Percentiles rank a stretch among this genome's conserved stretches.
These are phyloP conservation scores for Naematelia encephala DNA, from an alignment of 768 basidiomycete species.

Conservation along the genomic window DNA sequence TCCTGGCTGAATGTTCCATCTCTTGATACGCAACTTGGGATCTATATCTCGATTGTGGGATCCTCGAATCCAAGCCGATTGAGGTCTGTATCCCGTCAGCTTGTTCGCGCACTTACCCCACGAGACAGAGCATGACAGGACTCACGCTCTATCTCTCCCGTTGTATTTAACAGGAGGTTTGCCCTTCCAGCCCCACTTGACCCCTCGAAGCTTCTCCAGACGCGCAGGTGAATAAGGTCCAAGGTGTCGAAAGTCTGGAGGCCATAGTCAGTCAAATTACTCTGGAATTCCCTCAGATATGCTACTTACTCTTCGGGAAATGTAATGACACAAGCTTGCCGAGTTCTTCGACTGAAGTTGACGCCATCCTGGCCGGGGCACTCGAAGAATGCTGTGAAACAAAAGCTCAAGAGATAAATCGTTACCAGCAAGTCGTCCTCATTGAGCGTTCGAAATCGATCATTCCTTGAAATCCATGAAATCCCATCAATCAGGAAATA, in stretches of 20 bases:
- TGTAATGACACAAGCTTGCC: background rate
- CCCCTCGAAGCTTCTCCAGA: background rate
- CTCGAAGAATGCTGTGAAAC: too few relatives aligned
- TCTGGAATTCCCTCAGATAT: background rate
- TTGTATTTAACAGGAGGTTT: background rate
- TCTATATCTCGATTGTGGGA: slow-evolving; percentile 3
- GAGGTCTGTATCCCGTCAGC: background rate
- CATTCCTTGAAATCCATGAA: too few relatives aligned
- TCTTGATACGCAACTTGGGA: slow-evolving; percentile 21
- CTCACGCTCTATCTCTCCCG: background rate
- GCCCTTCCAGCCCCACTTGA: background rate
- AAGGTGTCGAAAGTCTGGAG: background rate
- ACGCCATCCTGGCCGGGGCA: too few relatives aligned
- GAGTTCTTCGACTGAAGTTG: too few relatives aligned
- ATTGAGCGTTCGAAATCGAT: background rate
- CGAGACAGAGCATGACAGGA: background rate
- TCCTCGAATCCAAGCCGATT: background rate
- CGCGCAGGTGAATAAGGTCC: background rate
- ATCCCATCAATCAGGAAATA: too few relatives aligned
- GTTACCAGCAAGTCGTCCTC: too few relatives aligned
- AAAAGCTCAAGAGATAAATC: too few relatives aligned
- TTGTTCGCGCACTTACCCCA: background rate
- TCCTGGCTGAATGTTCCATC: slow-evolving; percentile 47
- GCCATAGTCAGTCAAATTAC: background rate
- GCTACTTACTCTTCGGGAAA: background rate